A percentile compares a stretch with the other conserved stretches of the same genome.
phyloP scores from a whole-genome alignment of 176 grass and related monocot genomes.

The Hordeum vulgare region DNA sequence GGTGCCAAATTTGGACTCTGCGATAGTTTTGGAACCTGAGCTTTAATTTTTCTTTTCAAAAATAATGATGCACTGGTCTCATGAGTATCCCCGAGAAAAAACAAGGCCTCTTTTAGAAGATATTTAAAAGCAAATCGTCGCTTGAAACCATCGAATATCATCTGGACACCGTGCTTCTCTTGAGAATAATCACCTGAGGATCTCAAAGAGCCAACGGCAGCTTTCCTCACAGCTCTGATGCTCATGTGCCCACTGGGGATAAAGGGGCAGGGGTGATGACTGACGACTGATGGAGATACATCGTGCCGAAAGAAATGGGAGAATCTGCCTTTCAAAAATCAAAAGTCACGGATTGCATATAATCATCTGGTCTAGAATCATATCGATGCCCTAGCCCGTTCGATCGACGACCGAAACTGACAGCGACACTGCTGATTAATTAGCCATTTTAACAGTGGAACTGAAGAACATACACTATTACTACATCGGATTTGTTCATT shows the following conservation, averaged over 20 bases:
- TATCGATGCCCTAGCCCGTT: background rate
- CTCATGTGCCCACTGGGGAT: background rate
- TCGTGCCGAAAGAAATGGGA: constrained; percentile 27
- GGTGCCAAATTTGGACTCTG: no score
- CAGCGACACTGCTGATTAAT: background rate
- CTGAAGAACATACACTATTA: constrained; percentile 11
- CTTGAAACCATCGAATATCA: background rate
- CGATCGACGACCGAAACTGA: constrained; percentile 5
- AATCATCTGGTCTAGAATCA: background rate
- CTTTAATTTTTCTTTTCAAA: no score
- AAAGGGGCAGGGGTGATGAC: background rate
- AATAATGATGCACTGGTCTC: no score
- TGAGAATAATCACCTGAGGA: constrained; percentile 18
- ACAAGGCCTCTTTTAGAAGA: background rate
- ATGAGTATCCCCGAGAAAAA: background rate
- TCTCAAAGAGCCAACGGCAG: constrained; percentile 1
- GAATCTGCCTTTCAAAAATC: constrained; percentile 26
- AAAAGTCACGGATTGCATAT: constrained; percentile 10
- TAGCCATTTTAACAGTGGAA: background rate
- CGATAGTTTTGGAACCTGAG: no score
- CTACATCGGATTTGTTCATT: background rate
- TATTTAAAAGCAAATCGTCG: background rate
- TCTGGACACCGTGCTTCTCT: background rate
- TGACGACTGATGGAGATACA: background rate
- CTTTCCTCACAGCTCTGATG: constrained; percentile 11